Evolutionary conservation across 305 asterid species (phyloP).

Genomic region (Fraxinus baroniana): DNA sequence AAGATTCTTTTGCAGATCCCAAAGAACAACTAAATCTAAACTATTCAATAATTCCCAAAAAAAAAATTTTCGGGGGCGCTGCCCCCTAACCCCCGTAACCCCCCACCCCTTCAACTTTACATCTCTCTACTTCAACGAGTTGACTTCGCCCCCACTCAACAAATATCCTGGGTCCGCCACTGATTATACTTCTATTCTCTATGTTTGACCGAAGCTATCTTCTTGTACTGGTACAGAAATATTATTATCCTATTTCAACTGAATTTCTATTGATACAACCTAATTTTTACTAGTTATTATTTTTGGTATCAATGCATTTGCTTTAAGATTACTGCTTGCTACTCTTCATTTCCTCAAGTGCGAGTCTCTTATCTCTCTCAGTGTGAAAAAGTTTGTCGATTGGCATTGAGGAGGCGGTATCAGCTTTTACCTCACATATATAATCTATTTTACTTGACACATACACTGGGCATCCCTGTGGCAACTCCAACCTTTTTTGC

Average conservation of each 20-base stretch:
- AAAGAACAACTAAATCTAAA: too few relatives aligned
- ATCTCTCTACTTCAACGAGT: too few relatives aligned
- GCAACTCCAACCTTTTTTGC: conserved; percentile 79
- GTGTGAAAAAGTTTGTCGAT: conserved; percentile 97
- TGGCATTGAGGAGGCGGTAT: conserved; percentile 83
- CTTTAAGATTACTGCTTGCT: conserved; percentile 14
- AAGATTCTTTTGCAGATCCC: conserved; percentile 58
- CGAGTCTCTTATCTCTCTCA: conserved; percentile 13
- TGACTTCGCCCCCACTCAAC: too few relatives aligned
- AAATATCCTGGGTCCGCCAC: too few relatives aligned
- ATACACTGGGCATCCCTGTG: conserved; percentile 77
- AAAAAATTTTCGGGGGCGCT: too few relatives aligned
- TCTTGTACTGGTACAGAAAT: not conserved
- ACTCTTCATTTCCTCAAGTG: not conserved
- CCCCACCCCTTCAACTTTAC: too few relatives aligned
- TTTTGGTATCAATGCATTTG: not conserved
- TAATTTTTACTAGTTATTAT: not conserved
- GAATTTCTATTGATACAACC: not conserved
- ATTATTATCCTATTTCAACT: not conserved
- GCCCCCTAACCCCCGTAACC: too few relatives aligned
- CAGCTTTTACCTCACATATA: conserved; percentile 84
- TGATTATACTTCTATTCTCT: not conserved
- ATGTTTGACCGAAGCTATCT: not conserved
- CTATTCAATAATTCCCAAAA: too few relatives aligned
- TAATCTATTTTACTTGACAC: conserved; percentile 83